Percentiles rank a stretch among this genome's conserved stretches.
Conservation (phyloP, 2,329 filamentous ascomycete genomes). For the Venturia asperata region DNA sequence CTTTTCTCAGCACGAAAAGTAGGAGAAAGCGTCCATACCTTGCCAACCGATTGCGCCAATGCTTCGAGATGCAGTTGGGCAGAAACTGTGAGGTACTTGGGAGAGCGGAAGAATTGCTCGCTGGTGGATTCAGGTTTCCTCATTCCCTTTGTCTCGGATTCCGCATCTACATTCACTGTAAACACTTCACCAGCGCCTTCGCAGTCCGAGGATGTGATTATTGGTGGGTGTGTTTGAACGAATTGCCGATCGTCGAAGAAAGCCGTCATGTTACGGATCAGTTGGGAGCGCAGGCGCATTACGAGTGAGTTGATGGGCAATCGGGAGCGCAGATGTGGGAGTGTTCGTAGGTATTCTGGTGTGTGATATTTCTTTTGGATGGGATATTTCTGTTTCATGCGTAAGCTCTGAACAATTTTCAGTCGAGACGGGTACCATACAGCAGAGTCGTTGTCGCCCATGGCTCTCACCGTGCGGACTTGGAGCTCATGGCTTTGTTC, state of each 20-base stretch:
- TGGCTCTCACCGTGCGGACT: conserved; percentile 58
- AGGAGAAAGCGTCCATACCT: conserved; percentile 89
- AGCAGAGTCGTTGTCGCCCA: conserved; percentile 72
- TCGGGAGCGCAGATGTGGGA: conserved; percentile 80
- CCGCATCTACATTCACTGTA: conserved; percentile 44
- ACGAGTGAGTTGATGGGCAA: conserved; percentile 74
- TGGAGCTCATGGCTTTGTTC: conserved; percentile 75
- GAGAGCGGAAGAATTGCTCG: conserved; percentile 67
- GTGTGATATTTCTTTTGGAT: conserved; percentile 96
- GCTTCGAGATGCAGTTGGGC: conserved; percentile 92
- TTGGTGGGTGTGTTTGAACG: conserved; percentile 80
- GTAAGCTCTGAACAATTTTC: neutral
- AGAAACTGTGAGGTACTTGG: conserved; percentile 95
- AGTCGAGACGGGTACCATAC: conserved; percentile 40
- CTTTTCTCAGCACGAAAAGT: conserved; percentile 91
- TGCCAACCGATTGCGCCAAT: conserved; percentile 76
- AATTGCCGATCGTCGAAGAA: conserved; percentile 69
- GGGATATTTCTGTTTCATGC: conserved; percentile 62
- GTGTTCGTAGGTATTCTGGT: conserved; percentile 75
- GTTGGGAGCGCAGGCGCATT: conserved; percentile 74
- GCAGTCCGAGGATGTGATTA: conserved; percentile 94
- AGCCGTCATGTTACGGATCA: conserved; percentile 62
- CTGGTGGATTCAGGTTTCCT: conserved; percentile 20
- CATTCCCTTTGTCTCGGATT: conserved; percentile 25
- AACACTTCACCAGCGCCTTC: conserved; percentile 96